Evolutionary conservation across 2,329 filamentous ascomycete species (phyloP).

Genomic region (Colletotrichum noveboracense): DNA sequence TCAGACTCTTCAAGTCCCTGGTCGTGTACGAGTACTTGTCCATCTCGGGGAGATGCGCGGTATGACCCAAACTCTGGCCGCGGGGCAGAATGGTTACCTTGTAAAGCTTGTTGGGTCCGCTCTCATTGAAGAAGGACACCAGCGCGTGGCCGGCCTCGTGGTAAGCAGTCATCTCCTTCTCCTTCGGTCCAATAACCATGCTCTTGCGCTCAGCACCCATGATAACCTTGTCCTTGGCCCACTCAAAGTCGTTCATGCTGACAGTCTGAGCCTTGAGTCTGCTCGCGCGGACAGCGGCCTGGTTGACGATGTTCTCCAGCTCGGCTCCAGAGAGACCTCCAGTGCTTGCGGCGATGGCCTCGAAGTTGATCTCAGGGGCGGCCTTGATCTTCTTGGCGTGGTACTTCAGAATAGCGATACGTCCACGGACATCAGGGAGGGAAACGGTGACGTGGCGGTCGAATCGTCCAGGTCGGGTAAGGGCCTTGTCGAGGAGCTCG

Average conservation of each 20-base stretch:
- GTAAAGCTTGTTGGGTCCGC: slow-evolving; percentile 80
- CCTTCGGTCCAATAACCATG: slow-evolving; percentile 88
- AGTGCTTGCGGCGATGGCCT: slow-evolving; percentile 84
- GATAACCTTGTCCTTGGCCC: slow-evolving; percentile 97
- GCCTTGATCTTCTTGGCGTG: slow-evolving; percentile 92
- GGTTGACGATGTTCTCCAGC: slow-evolving; percentile 95
- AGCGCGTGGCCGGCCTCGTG: slow-evolving; percentile 96
- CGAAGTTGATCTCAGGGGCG: slow-evolving; percentile 79
- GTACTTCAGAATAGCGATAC: slow-evolving; percentile 90
- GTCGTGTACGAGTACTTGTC: slow-evolving; percentile 92
- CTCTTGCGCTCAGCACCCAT: slow-evolving; percentile 94
- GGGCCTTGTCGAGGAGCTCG: slow-evolving; percentile 89
- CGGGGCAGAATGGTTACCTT: slow-evolving; percentile 97
- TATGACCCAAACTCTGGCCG: slow-evolving; percentile 85
- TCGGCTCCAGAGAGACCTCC: slow-evolving; percentile 95
- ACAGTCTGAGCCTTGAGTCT: slow-evolving; percentile 81
- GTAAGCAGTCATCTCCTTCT: slow-evolving; percentile 95
- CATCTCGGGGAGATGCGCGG: slow-evolving; percentile 86
- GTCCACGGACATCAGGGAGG: slow-evolving; percentile 90
- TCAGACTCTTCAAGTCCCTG: slow-evolving; percentile 79
- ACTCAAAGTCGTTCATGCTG: slow-evolving; percentile 83
- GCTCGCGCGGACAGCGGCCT: slow-evolving; percentile 93
- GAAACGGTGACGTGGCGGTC: slow-evolving; percentile 90
- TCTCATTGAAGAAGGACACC: slow-evolving; percentile 80
- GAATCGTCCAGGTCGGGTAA: slow-evolving; percentile 96